Conservation (phyloP, 2,329 filamentous ascomycete genomes). For the Penicillium sp. region DNA sequence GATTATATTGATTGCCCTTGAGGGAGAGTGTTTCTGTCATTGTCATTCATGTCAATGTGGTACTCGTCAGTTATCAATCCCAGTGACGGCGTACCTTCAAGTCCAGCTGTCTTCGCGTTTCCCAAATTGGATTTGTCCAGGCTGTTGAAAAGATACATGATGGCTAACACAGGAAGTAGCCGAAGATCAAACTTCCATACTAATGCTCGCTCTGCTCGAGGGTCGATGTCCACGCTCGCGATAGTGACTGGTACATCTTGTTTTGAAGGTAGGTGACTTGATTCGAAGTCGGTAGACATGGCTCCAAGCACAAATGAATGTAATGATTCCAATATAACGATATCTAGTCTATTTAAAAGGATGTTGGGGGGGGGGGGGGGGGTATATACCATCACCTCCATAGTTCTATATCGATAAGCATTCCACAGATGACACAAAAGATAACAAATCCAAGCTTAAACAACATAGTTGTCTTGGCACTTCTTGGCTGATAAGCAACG, state of each 20-base stretch:
- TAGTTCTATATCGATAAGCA: not conserved
- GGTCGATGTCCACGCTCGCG: constrained; percentile 34
- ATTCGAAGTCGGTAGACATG: not conserved
- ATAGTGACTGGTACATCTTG: constrained; percentile 16
- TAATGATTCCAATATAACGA: not conserved
- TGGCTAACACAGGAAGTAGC: constrained; percentile 53
- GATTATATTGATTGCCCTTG: constrained; percentile 29
- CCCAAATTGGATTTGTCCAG: constrained; percentile 46
- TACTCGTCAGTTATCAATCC: not conserved
- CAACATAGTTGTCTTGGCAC: too few relatives aligned
- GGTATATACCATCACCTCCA: not conserved
- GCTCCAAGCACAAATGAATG: not conserved
- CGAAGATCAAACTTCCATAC: constrained; percentile 51
- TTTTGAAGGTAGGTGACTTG: constrained; percentile 6
- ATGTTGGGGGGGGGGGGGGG: too few relatives aligned
- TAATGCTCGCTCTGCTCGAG: constrained; percentile 43
- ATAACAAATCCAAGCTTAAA: not conserved
- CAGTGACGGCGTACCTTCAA: constrained; percentile 17
- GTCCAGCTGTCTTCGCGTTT: constrained; percentile 30
- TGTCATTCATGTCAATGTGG: not conserved
- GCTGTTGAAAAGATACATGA: constrained; percentile 57
- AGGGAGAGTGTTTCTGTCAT: constrained; percentile 25
- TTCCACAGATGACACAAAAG: not conserved
- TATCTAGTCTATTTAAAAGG: not conserved
- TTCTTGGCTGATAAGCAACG: too few relatives aligned